These are phyloP conservation scores for Thermoascus crustaceus DNA, from an alignment of 2,329 filamentous ascomycete species.

Conservation along the genomic window DNA sequence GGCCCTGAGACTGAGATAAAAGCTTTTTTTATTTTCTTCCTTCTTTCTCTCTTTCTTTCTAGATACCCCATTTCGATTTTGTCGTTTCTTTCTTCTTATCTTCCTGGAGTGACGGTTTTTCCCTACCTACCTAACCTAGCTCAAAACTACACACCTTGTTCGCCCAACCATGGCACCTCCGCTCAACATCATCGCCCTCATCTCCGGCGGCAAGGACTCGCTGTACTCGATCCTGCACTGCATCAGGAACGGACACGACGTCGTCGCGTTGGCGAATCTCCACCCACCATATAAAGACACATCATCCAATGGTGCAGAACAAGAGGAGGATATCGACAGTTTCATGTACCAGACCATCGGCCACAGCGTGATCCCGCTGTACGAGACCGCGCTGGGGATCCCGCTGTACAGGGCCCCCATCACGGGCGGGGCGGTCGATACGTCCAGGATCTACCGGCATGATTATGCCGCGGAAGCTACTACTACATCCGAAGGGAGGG, in stretches of 20 bases:
- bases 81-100: no score
- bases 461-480: conserved; percentile 8
- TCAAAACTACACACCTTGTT: no score
- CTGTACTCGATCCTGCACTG: conserved; percentile 91
- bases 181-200: conserved; percentile 75
- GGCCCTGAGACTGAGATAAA: no score
- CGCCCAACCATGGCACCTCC: conserved; percentile 9
- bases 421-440: conserved; percentile 60
- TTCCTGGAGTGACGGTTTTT: no score
- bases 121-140: no score
- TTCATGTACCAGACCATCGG: conserved; percentile 99
- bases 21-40: no score
- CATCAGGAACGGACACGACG: conserved; percentile 69
- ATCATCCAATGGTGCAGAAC: conserved; percentile 8
- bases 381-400: conserved; percentile 66
- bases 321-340: conserved; percentile 60
- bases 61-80: no score
- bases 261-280: conserved; percentile 85
- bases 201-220: conserved; percentile 96
- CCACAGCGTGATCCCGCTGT: conserved; percentile 77
- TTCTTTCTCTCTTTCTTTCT: no score
- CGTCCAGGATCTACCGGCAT: conserved; percentile 60
- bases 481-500: no score
- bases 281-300: conserved; percentile 47
- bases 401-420: conserved; percentile 80